Conservation (phyloP, 345 rosid genomes). For the Pistacia integerrima region DNA sequence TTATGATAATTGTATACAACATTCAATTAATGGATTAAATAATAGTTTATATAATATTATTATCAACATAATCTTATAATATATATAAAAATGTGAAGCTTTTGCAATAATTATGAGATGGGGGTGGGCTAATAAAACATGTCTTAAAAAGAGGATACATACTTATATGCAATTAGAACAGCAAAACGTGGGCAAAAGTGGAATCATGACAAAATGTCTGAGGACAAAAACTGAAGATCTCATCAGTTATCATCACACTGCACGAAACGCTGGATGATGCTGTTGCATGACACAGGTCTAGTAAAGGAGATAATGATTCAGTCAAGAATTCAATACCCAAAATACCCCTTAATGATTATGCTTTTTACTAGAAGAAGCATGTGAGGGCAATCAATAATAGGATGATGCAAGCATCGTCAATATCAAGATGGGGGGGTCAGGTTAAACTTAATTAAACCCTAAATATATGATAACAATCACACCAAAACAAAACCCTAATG, state of each 20-base stretch:
- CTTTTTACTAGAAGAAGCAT: slow-evolving; percentile 16
- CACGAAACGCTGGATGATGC: slow-evolving; percentile 14
- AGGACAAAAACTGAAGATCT: slow-evolving; percentile 17
- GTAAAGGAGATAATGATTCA: neutral
- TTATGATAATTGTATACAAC: too few relatives aligned
- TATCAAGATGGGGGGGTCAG: neutral
- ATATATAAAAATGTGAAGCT: neutral
- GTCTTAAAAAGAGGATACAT: neutral
- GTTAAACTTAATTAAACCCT: neutral
- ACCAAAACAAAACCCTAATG: slow-evolving; percentile 13
- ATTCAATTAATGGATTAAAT: too few relatives aligned
- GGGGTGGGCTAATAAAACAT: neutral
- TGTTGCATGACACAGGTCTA: slow-evolving; percentile 9
- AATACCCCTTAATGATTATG: slow-evolving; percentile 29
- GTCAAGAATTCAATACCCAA: slow-evolving; percentile 13
- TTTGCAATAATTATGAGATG: slow-evolving; percentile 7
- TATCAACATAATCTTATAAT: too few relatives aligned
- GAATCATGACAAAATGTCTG: neutral
- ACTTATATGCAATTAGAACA: neutral
- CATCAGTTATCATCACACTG: slow-evolving; percentile 7
- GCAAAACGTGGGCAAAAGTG: slow-evolving; percentile 12
- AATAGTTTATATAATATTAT: too few relatives aligned
- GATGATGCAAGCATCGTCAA: slow-evolving; percentile 21
- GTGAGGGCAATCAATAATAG: neutral
- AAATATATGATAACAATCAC: neutral